Evolutionary conservation across 2,329 filamentous ascomycete genomes (phyloP).

Genomic region (Cadophora malorum): DNA sequence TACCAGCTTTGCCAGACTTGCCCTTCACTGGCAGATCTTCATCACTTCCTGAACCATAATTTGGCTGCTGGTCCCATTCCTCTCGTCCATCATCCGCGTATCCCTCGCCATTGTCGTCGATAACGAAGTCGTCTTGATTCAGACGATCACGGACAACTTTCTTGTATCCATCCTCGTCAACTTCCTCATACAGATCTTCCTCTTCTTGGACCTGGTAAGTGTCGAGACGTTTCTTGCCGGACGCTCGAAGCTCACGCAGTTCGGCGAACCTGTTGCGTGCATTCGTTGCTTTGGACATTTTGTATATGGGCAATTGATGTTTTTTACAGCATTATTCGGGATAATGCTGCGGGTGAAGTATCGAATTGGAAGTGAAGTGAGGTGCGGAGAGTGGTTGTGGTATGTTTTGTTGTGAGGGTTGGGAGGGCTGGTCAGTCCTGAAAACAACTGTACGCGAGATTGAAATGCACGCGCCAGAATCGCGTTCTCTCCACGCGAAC

Average conservation of each 20-base stretch:
- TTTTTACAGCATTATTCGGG: constrained; percentile 30
- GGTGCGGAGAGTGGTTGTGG: not conserved
- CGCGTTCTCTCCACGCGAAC: constrained; percentile 29
- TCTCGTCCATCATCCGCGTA: constrained; percentile 97
- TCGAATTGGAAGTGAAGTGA: constrained; percentile 11
- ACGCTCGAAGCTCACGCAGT: constrained; percentile 81
- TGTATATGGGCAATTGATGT: constrained; percentile 26
- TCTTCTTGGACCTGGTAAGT: constrained; percentile 87
- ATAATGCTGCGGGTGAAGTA: constrained; percentile 1
- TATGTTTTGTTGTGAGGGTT: constrained; percentile 12
- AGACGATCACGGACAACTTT: constrained; percentile 89
- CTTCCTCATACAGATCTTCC: constrained; percentile 88
- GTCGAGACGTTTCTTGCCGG: constrained; percentile 90
- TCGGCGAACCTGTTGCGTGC: constrained; percentile 67
- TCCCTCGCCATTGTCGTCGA: constrained; percentile 96
- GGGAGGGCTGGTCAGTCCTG: not conserved
- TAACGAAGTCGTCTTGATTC: constrained; percentile 95
- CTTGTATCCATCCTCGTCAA: constrained; percentile 97
- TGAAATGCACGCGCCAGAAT: constrained; percentile 17
- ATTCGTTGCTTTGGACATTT: constrained; percentile 45
- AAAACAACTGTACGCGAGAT: constrained; percentile 25
- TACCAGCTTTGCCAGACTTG: constrained; percentile 55
- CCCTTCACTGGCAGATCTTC: constrained; percentile 60
- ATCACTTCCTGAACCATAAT: constrained; percentile 78
- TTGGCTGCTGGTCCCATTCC: constrained; percentile 76